Evolutionary conservation across 2,329 filamentous ascomycete genomes (phyloP).

Genomic region (Periconia macrospinosa): DNA sequence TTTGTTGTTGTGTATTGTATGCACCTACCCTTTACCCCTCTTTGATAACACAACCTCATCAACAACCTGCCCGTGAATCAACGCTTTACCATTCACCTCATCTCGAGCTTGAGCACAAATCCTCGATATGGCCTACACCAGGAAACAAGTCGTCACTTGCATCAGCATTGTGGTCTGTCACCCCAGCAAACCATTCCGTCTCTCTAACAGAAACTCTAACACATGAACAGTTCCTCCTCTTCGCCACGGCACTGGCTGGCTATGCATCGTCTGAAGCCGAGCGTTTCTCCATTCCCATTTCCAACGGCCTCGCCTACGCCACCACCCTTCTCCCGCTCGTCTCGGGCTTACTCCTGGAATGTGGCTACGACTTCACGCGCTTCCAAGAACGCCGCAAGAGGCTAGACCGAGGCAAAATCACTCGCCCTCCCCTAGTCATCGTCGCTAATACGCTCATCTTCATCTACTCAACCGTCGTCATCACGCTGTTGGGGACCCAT

Average conservation of each 20-base stretch:
- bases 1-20: too few relatives aligned
- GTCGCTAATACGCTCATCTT: slow-evolving; percentile 44
- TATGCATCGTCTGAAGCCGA: slow-evolving; percentile 34
- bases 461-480: slow-evolving; percentile 47
- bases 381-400: slow-evolving; percentile 31
- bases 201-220: slow-evolving; percentile 1
- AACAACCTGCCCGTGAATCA: too few relatives aligned
- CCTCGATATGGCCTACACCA: slow-evolving; percentile 36
- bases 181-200: not conserved
- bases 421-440: slow-evolving; percentile 40
- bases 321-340: slow-evolving; percentile 47
- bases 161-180: slow-evolving; percentile 40
- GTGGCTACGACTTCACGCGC: slow-evolving; percentile 38
- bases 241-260: slow-evolving; percentile 44
- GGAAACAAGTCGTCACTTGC: slow-evolving; percentile 43
- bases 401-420: slow-evolving; percentile 35
- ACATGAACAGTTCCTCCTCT: slow-evolving; percentile 43
- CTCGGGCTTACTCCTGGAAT: slow-evolving; percentile 47
- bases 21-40: too few relatives aligned
- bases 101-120: too few relatives aligned
- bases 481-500: slow-evolving; percentile 50
- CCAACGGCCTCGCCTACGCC: slow-evolving; percentile 44
- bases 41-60: too few relatives aligned
- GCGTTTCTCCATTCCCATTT: slow-evolving; percentile 46
- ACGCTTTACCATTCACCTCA: too few relatives aligned